Conservation (phyloP, 768 basidiomycete genomes). For the Podaxis sp. region DNA sequence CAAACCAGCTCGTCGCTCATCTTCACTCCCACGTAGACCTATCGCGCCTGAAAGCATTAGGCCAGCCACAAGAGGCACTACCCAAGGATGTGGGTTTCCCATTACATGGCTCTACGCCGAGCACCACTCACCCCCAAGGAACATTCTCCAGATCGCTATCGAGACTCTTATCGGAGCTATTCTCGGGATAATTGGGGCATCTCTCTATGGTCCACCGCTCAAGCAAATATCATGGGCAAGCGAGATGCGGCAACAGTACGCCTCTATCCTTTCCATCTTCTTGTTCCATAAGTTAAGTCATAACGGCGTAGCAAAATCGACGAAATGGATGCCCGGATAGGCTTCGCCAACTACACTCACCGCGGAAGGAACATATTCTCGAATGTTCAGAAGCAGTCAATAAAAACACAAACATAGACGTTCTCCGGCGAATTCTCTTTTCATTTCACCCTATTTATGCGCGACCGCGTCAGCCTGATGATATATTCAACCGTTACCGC, state of each 20-base stretch:
- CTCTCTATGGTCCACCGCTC: slow-evolving; percentile 62
- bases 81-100: slow-evolving; percentile 54
- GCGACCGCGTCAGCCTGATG: slow-evolving; percentile 1
- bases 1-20: slow-evolving; percentile 4
- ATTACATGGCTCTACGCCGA: neutral
- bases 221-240: slow-evolving; percentile 88
- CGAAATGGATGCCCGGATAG: slow-evolving; percentile 67
- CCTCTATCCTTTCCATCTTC: slow-evolving; percentile 1
- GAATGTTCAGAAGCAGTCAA: slow-evolving; percentile 3
- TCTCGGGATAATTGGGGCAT: slow-evolving; percentile 72
- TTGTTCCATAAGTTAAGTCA: slow-evolving; percentile 8
- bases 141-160: slow-evolving; percentile 51
- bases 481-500: neutral
- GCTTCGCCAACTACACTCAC: slow-evolving; percentile 63
- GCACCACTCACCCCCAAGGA: neutral
- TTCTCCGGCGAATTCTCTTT: slow-evolving; percentile 4
- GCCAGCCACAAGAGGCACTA: slow-evolving; percentile 62
- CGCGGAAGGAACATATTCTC: slow-evolving; percentile 50
- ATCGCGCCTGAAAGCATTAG: slow-evolving; percentile 74
- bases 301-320: slow-evolving; percentile 56
- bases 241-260: slow-evolving; percentile 82
- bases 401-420: slow-evolving; percentile 2
- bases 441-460: slow-evolving; percentile 3
- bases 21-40: slow-evolving; percentile 48
- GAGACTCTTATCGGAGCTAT: slow-evolving; percentile 64